Percentiles rank a stretch among this genome's conserved stretches.
phyloP scores from a whole-genome alignment of 2,329 filamentous ascomycete species.

The Diaporthe vexans region DNA sequence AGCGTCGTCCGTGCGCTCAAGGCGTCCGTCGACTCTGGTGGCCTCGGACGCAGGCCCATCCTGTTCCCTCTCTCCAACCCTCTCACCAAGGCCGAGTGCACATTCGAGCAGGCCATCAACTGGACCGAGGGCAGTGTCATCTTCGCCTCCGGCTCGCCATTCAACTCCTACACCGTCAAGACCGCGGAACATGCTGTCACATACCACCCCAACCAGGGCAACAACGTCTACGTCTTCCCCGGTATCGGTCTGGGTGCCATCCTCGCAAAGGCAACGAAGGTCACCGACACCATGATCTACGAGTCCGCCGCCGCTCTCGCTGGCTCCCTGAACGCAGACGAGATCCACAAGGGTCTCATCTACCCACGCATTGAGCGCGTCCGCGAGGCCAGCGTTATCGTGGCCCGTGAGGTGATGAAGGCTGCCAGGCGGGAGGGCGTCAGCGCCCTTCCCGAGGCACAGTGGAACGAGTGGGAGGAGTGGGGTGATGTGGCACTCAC shows the following conservation, averaged over 20 bases:
- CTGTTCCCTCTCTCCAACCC: constrained; percentile 98
- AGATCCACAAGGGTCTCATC: constrained; percentile 85
- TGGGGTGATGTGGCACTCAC: constrained; percentile 75
- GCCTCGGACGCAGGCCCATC: constrained; percentile 83
- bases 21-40: constrained; percentile 72
- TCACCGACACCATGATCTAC: constrained; percentile 98
- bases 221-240: constrained; percentile 95
- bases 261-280: constrained; percentile 85
- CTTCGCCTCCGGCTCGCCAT: constrained; percentile 96
- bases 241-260: constrained; percentile 95
- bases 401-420: constrained; percentile 94
- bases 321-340: constrained; percentile 82
- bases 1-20: constrained; percentile 81
- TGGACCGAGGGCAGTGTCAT: constrained; percentile 93
- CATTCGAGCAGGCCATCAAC: constrained; percentile 91
- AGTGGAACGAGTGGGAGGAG: constrained; percentile 81
- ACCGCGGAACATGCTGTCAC: constrained; percentile 71
- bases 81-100: constrained; percentile 96
- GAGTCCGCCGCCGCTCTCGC: constrained; percentile 87
- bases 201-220: constrained; percentile 86
- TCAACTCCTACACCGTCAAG: constrained; percentile 79
- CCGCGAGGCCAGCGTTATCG: constrained; percentile 86
- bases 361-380: constrained; percentile 95
- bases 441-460: constrained; percentile 74
- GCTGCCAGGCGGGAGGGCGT: constrained; percentile 87